Evolutionary conservation across 1,139 yeast genomes (phyloP), one percentile per base, ranked within the genome.

Genomic region (Magnusiomyces ingens): DNA sequence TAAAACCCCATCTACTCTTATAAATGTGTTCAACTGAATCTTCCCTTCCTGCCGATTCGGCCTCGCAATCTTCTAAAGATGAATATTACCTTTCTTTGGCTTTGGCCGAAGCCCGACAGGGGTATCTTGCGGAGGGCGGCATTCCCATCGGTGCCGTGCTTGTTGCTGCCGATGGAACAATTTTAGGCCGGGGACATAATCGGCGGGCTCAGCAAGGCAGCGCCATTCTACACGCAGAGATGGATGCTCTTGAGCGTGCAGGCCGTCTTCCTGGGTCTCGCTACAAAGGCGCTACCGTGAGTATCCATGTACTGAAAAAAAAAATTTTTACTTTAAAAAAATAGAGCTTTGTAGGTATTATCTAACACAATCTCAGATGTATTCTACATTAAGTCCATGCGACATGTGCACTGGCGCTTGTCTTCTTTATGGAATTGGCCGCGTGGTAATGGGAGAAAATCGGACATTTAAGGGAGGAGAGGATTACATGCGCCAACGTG

Each of bases 341-440:
- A n/a, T n/a, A n/a, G n/a, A n/a, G n/a, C n/a, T n/a, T n/a, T n/a
- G n/a, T n/a, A n/a, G n/a, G n/a, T n/a, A n/a, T n/a, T n/a, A n/a
- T n/a, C n/a, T n/a, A n/a, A 18, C 13, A 15, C 12, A 13, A 12
- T 4, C 12, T 17, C 13, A 45, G 48, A 81, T 91, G 82, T 91
- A 90, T 71, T 89, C 97, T 45, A 87, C 97, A 0, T 74, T 91
- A 60, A 86, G 96, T 5, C 97, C 98, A 1, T 91, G 98, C 68
- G 77, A 83, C 60, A 91, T 91, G 97, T 91, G 98, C 66, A 80
- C 95, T 6, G 98, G 98, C 18, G 95, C 96, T 15, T 87, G 94
- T 60, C 66, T 91, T 53, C 75, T 91, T 76, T 91, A 90, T 70
- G 96, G 96, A 40, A 77, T 91, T 60, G 82, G 83, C 61, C 76